Conservation (phyloP, 176 grass and related monocot species). For the Paspalum vaginatum region DNA sequence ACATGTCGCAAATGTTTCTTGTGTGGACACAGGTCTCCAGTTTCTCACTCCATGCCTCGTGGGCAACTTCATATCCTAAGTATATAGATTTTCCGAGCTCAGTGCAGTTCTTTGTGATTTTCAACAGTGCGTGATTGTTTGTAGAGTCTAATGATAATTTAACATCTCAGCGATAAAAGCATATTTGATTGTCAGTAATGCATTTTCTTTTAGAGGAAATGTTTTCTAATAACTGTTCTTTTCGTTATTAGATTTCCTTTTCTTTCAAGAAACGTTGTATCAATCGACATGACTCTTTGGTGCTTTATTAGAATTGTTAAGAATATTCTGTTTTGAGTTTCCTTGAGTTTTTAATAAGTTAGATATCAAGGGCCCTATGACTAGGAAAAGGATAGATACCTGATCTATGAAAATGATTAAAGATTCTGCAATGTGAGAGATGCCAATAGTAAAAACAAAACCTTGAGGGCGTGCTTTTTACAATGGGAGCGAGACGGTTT, state of each 20-base stretch:
- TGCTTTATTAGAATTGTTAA: slow-evolving; percentile 7
- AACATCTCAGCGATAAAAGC: background rate
- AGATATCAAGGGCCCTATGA: background rate
- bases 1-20: too few relatives aligned
- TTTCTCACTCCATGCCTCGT: background rate
- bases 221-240: background rate
- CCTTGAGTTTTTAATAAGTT: too few relatives aligned
- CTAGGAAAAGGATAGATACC: background rate
- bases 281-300: background rate
- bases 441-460: background rate
- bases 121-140: slow-evolving; percentile 8
- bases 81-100: background rate
- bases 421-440: background rate
- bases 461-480: background rate
- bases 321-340: background rate
- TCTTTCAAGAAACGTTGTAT: slow-evolving; percentile 7
- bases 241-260: background rate
- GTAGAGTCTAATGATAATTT: background rate
- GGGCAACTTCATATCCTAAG: background rate
- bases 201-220: background rate
- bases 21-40: background rate
- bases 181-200: background rate
- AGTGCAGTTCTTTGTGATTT: background rate
- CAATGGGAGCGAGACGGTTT: too few relatives aligned
- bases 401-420: background rate